Evolutionary conservation across 768 basidiomycete genomes (phyloP), one percentile per base, ranked within the genome.

Genomic region (Strobilomyces dryophilus): DNA sequence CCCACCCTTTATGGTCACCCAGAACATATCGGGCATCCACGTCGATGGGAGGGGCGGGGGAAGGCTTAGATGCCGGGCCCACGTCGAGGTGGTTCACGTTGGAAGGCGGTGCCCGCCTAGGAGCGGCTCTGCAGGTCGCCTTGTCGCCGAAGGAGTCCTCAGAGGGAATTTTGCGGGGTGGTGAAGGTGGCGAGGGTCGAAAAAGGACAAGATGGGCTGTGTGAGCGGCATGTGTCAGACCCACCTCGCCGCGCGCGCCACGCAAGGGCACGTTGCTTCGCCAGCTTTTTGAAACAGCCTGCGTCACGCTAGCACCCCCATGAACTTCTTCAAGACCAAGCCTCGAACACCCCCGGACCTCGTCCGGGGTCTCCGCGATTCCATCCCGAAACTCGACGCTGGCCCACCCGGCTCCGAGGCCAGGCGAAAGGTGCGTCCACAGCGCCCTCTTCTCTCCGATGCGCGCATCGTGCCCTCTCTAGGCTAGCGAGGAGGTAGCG

Each of bases 291-390:
- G 14, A 39, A 58, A 43, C 27, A 31, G 18, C 21, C 24, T 45
- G 43, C n/a, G n/a, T n/a, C 43, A 17, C 4, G 18, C 45, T 34
- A 34, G 48, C 37, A 34, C 14, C 27, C 6, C n/a, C 12, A 95
- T 95, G 93, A 95, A 95, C 73, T 95, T 95, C 77, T 95, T 95
- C 84, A 93, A 92, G 76, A 84, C 89, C 20, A 95, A 92, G 68
- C 85, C 82, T 41, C 79, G 90, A 65, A 88, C 89, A 32, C 94
- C 94, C 8, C 83, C 90, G 44, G 93, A 97, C 66, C 80, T 95
- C 58, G 89, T 95, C 31, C 81, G 87, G 42, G 81, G 85, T 45
- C 76, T 95, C 45, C 79, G 85, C 31, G 93, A 95, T 66, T 80
- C 87, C 48, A 81, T 93, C 61, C 80, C 81, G 58, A 84, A 79